phyloP scores from a whole-genome alignment of 1,284 basidiomycete genomes.

The Boletus hoseneyae region DNA sequence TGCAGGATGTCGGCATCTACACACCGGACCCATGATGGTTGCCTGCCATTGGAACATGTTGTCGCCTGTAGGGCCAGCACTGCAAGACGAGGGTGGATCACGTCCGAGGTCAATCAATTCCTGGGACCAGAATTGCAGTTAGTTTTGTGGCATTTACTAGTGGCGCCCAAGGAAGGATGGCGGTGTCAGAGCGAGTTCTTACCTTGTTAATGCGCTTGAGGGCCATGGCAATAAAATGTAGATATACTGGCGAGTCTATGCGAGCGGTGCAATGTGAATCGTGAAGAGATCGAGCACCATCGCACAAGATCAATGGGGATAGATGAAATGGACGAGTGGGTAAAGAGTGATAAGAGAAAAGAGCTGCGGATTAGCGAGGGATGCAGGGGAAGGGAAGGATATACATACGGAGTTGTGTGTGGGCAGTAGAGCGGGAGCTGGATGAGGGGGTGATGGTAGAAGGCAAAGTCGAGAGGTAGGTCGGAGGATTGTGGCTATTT shows the following conservation, averaged over 20 bases:
- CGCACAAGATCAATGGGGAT: conserved; percentile 39
- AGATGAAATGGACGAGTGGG: background rate
- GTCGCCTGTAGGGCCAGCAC: conserved; percentile 92
- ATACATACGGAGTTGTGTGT: conserved; percentile 27
- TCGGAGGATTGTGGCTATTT: conserved; percentile 38
- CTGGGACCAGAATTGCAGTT: conserved; percentile 41
- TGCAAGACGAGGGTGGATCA: conserved; percentile 97
- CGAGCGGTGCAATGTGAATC: conserved; percentile 15
- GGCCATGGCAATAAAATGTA: conserved; percentile 61
- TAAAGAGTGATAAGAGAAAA: no score
- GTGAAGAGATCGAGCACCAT: conserved; percentile 34
- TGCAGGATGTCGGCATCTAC: conserved; percentile 30
- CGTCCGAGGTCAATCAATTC: conserved; percentile 97
- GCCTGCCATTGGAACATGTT: conserved; percentile 99
- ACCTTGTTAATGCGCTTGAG: conserved; percentile 99
- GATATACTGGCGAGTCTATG: conserved; percentile 32
- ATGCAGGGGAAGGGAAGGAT: background rate
- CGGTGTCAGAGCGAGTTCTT: conserved; percentile 22
- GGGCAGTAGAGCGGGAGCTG: background rate
- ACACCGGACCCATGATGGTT: conserved; percentile 95
- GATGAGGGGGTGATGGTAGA: conserved; percentile 41
- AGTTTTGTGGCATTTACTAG: background rate
- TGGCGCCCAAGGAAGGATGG: conserved; percentile 12
- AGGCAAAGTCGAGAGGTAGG: conserved; percentile 38
- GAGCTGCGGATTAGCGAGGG: background rate